These are phyloP conservation scores for Kwoniella sp. DNA, from an alignment of 768 basidiomycete species.

Conservation along the genomic window DNA sequence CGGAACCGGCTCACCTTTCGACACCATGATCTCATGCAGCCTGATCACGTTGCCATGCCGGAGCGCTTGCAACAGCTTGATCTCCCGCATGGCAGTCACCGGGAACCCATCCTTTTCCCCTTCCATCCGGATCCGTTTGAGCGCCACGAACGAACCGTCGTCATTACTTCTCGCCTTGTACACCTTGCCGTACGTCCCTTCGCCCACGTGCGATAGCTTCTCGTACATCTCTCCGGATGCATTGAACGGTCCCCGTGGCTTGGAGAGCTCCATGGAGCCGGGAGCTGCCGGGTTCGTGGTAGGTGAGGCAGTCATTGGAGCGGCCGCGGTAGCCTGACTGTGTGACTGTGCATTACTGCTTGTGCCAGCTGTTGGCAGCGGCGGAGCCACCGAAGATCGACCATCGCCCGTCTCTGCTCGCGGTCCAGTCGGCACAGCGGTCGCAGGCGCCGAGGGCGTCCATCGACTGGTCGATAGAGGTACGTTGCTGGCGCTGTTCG, in stretches of 20 bases:
- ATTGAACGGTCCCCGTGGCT: neutral
- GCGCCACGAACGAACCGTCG: conserved; percentile 72
- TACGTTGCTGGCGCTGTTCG: conserved; percentile 7
- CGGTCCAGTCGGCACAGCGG: too few relatives aligned
- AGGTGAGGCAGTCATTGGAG: too few relatives aligned
- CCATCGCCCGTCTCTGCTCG: too few relatives aligned
- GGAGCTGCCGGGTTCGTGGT: neutral
- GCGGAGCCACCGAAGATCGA: too few relatives aligned
- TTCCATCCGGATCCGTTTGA: conserved; percentile 98
- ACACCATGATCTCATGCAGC: conserved; percentile 98
- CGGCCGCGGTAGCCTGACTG: too few relatives aligned
- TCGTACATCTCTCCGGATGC: conserved; percentile 56
- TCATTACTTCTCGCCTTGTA: conserved; percentile 86
- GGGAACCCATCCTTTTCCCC: conserved; percentile 96
- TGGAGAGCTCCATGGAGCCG: too few relatives aligned
- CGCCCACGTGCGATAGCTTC: conserved; percentile 88
- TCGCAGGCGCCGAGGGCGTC: neutral
- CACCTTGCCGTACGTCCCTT: conserved; percentile 97
- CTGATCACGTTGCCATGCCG: conserved; percentile 83
- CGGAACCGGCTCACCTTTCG: conserved; percentile 63
- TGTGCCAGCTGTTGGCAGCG: too few relatives aligned
- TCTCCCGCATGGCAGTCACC: conserved; percentile 97
- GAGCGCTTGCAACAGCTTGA: conserved; percentile 89
- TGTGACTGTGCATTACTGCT: neutral
- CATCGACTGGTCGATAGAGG: conserved; percentile 6